Base-by-base conservation (phyloP, 805 yeast species). In the Metschnikowia arizonensis region DNA sequence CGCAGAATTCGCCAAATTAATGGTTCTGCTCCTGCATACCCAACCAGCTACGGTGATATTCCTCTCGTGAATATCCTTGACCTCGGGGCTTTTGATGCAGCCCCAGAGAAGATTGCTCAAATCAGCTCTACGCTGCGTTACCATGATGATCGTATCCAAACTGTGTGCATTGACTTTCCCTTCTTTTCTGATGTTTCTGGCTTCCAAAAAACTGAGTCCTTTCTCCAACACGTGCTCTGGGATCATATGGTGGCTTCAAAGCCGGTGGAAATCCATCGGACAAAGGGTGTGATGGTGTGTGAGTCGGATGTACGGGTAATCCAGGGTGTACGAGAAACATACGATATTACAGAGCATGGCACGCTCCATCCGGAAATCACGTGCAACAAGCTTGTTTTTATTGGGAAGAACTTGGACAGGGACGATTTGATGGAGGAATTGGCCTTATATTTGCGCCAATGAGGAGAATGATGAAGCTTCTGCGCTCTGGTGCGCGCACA, bases 241-340 rank as follows among this genome's bases (percentile, higher is more conserved):
- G 93, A 79, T 55, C 73, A 66, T 47, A 39, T 19, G 4, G 70
- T 72, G 26, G 70, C 65, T 21, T 76, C 65, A 2, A 63, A 64
- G 25, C 56, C 57, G 1, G 73, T 79, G 3, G 97, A 88, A 50
- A 73, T 93, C 2, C 96, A 89, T 54, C 68, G 98, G 50, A 68
- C 85, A 2, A 93, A 93, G 60, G 98, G 97, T 1, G 62, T 87
- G 8, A 51, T 89, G 6, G 74, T 82, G 49, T 38, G 37, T 34
- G 53, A 48, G 3, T 58, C 63, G 6, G 63, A 61, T 6, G 80
- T 75, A 18, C 74, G 77, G 51, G 85, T 89, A 6, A 66, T 93
- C 9, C 99, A 93, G 62, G 98, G 95, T 10, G 99, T 93, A 0
- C 73, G 98, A 48, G 93, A 89, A 45, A 88, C 96, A 0, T 93